These are phyloP conservation scores for Penicillium digitatum DNA, from an alignment of 2,329 filamentous ascomycete species.

Conservation along the genomic window DNA sequence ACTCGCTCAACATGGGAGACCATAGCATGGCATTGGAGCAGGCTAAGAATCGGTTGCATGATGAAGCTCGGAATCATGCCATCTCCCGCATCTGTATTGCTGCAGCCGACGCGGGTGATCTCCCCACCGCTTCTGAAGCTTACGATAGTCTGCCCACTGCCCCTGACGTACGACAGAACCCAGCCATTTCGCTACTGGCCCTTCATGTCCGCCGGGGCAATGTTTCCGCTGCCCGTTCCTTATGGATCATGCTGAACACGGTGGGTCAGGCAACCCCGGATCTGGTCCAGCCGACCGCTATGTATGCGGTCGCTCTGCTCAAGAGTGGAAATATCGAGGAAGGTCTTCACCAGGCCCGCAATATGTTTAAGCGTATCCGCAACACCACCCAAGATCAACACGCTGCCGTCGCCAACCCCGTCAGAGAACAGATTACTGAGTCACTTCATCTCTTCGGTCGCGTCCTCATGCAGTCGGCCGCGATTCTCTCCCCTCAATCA, in stretches of 20 bases:
- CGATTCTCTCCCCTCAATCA: conserved; percentile 51
- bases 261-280: conserved; percentile 56
- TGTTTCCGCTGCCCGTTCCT: conserved; percentile 69
- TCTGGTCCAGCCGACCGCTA: conserved; percentile 81
- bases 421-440: conserved; percentile 80
- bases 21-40: conserved; percentile 71
- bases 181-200: conserved; percentile 77
- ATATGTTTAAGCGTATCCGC: conserved; percentile 83
- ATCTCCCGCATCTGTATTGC: conserved; percentile 70
- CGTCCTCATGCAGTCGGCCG: conserved; percentile 52
- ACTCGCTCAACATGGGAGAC: conserved; percentile 66
- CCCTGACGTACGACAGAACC: conserved; percentile 49
- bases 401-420: conserved; percentile 46
- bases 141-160: conserved; percentile 58
- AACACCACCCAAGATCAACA: conserved; percentile 45
- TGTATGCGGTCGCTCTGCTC: conserved; percentile 86
- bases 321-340: conserved; percentile 80
- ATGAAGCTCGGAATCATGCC: conserved; percentile 56
- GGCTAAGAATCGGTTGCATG: conserved; percentile 59
- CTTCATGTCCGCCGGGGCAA: conserved; percentile 81
- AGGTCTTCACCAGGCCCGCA: conserved; percentile 71
- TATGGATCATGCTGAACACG: conserved; percentile 69
- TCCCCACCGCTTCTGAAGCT: conserved; percentile 62
- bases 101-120: conserved; percentile 75
- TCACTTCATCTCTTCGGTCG: conserved; percentile 66